Evolutionary conservation across 495 filamentous ascomycete genomes (phyloP), one percentile per base, ranked within the genome.

Genomic region (Penicillium coprophilum): DNA sequence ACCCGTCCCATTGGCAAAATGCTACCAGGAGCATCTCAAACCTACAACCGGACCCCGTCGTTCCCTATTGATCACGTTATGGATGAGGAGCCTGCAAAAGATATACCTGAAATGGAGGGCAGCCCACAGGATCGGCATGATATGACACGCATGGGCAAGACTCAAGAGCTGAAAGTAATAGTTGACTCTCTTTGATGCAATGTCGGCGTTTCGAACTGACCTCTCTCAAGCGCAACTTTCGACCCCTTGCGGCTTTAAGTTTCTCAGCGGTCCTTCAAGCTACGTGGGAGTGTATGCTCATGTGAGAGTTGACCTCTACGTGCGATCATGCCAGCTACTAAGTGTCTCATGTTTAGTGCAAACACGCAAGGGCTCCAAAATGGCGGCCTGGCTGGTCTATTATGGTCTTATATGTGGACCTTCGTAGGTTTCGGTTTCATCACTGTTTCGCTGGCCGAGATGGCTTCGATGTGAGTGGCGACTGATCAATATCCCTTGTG

Each of bases 371-470:
- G 61, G 4, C 53, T 63, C 8, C 8, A 56, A 40, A 53, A 63
- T 46, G 58, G 54, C 1, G 58, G 62, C 2, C 40, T 60, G 7
- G 53, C 58, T 5, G 64, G 62, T 6, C 50, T 68, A 12, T 63
- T 75, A 24, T 75, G 68, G 64, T 60, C 64, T 17, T 74, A 68
- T 49, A 32, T 75, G 15, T 59, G 62, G 46, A 60, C 58, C 9
- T 68, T 65, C 30, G 43, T 73, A 41, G 71, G 71, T 13, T 66
- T 71, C 28, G 59, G 60, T 36, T 61, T 63, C 23, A 60, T 71
- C 19, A 70, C 64, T 24, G 45, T 66, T 21, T 72, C 67, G 1
- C 52, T 75, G 44, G 68, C 71, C 10, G 72, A 74, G 41, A 71
- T 75, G 69, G 71, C 71, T 6, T 72, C 72, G 3, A 72, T 72